Percentiles rank a stretch among this genome's conserved stretches.
Evolutionary conservation across 768 basidiomycete species (phyloP).

Genomic region (Boletus tomentosulus): DNA sequence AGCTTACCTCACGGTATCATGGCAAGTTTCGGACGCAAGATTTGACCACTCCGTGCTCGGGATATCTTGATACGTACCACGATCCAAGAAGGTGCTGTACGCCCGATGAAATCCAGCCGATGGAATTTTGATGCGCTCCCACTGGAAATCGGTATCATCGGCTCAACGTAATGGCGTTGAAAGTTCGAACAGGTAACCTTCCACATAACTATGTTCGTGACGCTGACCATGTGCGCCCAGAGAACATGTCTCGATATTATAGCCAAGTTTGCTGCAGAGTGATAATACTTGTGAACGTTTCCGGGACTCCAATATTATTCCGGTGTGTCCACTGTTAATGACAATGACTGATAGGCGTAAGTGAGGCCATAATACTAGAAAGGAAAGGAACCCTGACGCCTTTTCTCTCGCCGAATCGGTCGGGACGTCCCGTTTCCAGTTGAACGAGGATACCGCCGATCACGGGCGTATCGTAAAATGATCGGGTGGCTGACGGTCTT

Average conservation of each 20-base stretch:
- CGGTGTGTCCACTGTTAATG: too few relatives aligned
- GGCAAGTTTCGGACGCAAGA: background rate
- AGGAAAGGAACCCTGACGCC: constrained; percentile 2
- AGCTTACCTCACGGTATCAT: background rate
- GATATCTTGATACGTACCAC: background rate
- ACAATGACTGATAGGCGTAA: background rate
- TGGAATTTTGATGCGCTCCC: constrained; percentile 7
- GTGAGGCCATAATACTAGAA: background rate
- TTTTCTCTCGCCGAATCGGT: constrained; percentile 14
- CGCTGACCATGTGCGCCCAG: background rate
- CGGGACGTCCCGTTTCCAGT: constrained; percentile 10
- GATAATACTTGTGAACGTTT: too few relatives aligned
- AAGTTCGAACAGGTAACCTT: too few relatives aligned
- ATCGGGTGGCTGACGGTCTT: background rate
- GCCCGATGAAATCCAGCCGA: constrained; percentile 10
- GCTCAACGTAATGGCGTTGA: background rate
- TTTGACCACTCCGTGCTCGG: background rate
- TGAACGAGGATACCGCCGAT: constrained; percentile 18
- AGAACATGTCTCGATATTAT: background rate
- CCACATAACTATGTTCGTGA: too few relatives aligned
- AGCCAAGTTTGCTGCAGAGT: background rate
- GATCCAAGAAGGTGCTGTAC: constrained; percentile 9
- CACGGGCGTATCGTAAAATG: constrained; percentile 15
- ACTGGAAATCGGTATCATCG: constrained; percentile 1
- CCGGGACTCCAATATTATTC: too few relatives aligned